Evolutionary conservation across 768 basidiomycete species (phyloP).

Genomic region (Lactarius pseudohatsudake): DNA sequence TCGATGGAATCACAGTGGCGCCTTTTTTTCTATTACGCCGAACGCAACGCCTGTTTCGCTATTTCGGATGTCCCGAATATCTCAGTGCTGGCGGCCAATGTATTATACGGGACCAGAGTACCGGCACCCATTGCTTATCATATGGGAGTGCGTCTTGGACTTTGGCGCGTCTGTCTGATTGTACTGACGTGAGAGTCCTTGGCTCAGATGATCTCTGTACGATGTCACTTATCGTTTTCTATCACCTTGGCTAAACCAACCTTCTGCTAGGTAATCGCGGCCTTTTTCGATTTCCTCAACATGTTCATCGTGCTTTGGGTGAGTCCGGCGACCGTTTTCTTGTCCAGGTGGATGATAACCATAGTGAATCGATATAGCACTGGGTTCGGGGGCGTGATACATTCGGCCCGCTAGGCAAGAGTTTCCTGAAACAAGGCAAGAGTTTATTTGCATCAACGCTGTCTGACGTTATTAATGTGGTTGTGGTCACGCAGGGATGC

Average conservation of each 20-base stretch:
- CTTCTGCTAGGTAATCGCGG: conserved; percentile 7
- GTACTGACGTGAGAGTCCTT: not conserved
- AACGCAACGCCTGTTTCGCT: conserved; percentile 14
- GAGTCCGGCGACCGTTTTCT: not conserved
- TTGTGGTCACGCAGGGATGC: conserved; percentile 18
- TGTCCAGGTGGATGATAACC: not conserved
- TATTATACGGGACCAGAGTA: not conserved
- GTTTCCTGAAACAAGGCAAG: conserved; percentile 28
- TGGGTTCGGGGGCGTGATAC: conserved; percentile 19
- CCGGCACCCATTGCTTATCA: conserved; percentile 8
- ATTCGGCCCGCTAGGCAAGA: conserved; percentile 21
- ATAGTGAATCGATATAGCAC: conserved; percentile 5
- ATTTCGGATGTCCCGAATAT: not conserved
- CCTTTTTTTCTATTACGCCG: not conserved
- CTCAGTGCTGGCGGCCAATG: not conserved
- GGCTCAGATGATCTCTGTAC: conserved; percentile 17
- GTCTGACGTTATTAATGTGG: not conserved
- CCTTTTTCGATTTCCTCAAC: conserved; percentile 21
- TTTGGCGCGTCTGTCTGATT: not conserved
- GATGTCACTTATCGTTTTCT: not conserved
- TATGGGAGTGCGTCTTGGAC: conserved; percentile 16
- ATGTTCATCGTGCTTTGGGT: conserved; percentile 18
- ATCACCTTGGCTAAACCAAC: not conserved
- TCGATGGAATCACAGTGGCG: conserved; percentile 8
- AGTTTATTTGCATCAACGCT: not conserved